Evolutionary conservation across 768 basidiomycete genomes (phyloP).

Genomic region (Suillus clintonianus): DNA sequence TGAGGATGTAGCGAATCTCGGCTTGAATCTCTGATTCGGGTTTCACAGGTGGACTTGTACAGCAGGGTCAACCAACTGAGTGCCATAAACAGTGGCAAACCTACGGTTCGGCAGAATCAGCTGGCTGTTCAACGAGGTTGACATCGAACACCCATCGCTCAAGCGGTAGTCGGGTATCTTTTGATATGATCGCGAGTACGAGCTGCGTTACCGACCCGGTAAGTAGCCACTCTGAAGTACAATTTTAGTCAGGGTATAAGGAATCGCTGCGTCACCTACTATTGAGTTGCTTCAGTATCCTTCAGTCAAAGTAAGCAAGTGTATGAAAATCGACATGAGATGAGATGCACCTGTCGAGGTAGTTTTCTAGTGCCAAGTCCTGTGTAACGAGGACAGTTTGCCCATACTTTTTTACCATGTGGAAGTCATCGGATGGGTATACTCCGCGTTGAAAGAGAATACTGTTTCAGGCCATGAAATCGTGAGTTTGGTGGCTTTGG

Average conservation of each 20-base stretch:
- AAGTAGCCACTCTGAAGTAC: slow-evolving; percentile 82
- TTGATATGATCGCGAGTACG: slow-evolving; percentile 93
- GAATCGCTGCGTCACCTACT: slow-evolving; percentile 51
- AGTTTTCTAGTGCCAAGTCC: slow-evolving; percentile 90
- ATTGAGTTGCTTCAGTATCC: slow-evolving; percentile 90
- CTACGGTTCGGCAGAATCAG: slow-evolving; percentile 52
- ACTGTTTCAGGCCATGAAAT: slow-evolving; percentile 38
- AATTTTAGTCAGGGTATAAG: background rate
- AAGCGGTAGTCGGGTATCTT: slow-evolving; percentile 87
- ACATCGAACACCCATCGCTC: slow-evolving; percentile 99
- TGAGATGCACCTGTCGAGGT: slow-evolving; percentile 69
- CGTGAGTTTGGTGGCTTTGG: background rate
- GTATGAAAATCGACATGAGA: background rate
- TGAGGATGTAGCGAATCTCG: slow-evolving; percentile 96
- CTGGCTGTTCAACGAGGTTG: slow-evolving; percentile 70
- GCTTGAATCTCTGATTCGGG: slow-evolving; percentile 91
- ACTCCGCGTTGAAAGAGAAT: slow-evolving; percentile 97
- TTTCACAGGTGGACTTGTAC: slow-evolving; percentile 53
- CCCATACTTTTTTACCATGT: slow-evolving; percentile 99
- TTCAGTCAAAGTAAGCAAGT: slow-evolving; percentile 29
- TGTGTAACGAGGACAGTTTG: slow-evolving; percentile 94
- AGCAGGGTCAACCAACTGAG: background rate
- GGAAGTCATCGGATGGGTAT: slow-evolving; percentile 97
- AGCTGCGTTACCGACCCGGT: slow-evolving; percentile 91
- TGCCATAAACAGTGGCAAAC: slow-evolving; percentile 23